Evolutionary conservation across 805 yeast species (phyloP), one percentile per base, ranked within the genome.

Genomic region (Saccharomyces mikatae): DNA sequence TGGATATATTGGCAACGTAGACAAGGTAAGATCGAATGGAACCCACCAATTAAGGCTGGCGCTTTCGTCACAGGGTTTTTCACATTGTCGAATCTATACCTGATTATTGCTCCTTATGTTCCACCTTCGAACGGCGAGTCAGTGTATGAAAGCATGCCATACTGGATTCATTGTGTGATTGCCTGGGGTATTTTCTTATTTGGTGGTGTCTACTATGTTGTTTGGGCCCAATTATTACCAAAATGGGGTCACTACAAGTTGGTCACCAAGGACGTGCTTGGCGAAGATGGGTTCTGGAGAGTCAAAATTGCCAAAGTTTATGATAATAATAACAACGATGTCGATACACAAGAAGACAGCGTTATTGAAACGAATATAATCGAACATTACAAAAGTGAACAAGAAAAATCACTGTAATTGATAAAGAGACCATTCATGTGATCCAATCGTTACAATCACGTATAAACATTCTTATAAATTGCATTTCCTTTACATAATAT

Each of bases 151-250:
- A 60, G 68, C 50, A 73, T 87, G 62, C 95, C 95, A 29, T 87
- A 87, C 72, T 87, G 82, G 77, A 76, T 83, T 54, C 91, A 86
- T 68, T 83, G 89, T 66, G 94, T 87, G 50, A 88, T 86, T n/a
- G 84, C 90, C 11, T 80, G 89, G 83, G 90, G 86, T 59, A 76
- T 87, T 48, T 83, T 84, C 61, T 85, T 76, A 13, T 66, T 82
- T 50, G 92, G 89, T 58, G 80, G 77, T 41, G 60, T 77, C 0
- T 87, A 86, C 73, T 87, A 89, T 86, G 55, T 82, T 8, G 64
- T 82, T 17, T 83, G 89, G 86, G 76, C 82, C 46, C 71, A 71
- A 55, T 50, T 83, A 1, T 68, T 84, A 60, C 95, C 95, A 47
- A 67, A 65, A 62, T 53, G 71, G 27, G 80, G 82, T 36, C 76